These are phyloP conservation scores for Elsinoe necatrix DNA, from an alignment of 2,329 filamentous ascomycete species.

Conservation along the genomic window DNA sequence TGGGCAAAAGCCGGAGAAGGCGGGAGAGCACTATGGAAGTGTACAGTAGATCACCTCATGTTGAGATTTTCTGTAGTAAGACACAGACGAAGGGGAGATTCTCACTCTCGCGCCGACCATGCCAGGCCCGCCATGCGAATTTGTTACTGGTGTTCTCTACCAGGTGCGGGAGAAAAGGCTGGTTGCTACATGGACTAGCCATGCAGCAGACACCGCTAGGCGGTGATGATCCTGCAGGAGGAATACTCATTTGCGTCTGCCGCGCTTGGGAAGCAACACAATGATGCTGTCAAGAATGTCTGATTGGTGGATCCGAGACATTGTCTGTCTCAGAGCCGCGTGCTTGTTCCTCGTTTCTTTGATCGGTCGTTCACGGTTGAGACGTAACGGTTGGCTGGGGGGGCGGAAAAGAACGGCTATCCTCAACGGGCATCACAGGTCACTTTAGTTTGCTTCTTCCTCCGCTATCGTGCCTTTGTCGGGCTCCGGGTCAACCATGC, in stretches of 20 bases:
- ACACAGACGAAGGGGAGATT: not conserved
- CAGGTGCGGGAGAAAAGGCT: not conserved
- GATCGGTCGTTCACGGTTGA: constrained; percentile 11
- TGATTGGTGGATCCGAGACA: constrained; percentile 6
- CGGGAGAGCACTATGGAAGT: not conserved
- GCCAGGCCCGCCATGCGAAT: not conserved
- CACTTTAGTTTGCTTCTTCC: constrained; percentile 7
- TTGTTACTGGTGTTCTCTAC: not conserved
- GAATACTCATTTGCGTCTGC: not conserved
- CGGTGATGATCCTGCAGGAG: constrained; percentile 1
- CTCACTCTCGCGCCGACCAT: not conserved
- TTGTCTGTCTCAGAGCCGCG: constrained; percentile 10
- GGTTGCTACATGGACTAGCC: not conserved
- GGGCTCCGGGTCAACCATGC: not conserved
- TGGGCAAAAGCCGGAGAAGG: not conserved
- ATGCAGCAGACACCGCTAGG: not conserved
- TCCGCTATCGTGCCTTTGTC: not conserved
- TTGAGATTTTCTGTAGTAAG: not conserved
- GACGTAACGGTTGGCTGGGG: not conserved
- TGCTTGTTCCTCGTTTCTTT: not conserved
- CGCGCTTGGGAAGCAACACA: constrained; percentile 1
- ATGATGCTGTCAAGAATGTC: not conserved
- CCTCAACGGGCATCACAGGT: constrained; percentile 4
- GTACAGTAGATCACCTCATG: constrained; percentile 5
- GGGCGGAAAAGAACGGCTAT: constrained; percentile 7